A percentile compares a stretch with the other conserved stretches of the same genome.
These are phyloP conservation scores for Dendrocalamus latiflorus DNA, from an alignment of 202 grass and related monocot genomes.

Conservation along the genomic window DNA sequence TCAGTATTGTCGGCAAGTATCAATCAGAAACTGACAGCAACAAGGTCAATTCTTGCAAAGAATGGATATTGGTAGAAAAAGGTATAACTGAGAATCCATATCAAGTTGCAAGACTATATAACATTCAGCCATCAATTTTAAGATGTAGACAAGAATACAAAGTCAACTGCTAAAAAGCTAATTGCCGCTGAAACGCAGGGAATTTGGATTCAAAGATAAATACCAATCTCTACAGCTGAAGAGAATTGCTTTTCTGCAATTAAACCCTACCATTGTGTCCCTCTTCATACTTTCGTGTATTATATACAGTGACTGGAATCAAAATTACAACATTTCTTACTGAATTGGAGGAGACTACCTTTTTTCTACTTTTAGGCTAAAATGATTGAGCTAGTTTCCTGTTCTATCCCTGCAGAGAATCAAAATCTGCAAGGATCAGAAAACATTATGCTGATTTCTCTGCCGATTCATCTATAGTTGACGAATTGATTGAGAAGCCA, in stretches of 20 bases:
- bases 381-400: constrained; percentile 37
- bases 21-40: background rate
- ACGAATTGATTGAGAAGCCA: constrained; percentile 44
- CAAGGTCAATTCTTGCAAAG: background rate
- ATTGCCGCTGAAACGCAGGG: background rate
- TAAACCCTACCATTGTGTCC: background rate
- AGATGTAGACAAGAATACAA: background rate
- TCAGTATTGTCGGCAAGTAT: background rate
- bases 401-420: constrained; percentile 32
- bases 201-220: constrained; percentile 31
- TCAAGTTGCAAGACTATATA: background rate
- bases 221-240: background rate
- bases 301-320: constrained; percentile 43
- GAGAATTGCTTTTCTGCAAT: background rate
- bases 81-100: no score
- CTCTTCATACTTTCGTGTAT: background rate
- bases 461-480: constrained; percentile 61
- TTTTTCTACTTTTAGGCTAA: constrained; percentile 19
- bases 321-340: constrained; percentile 25
- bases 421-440: constrained; percentile 38
- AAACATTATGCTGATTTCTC: constrained; percentile 55
- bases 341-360: constrained; percentile 7
- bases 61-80: background rate
- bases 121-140: background rate
- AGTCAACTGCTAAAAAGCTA: background rate